phyloP scores from a whole-genome alignment of 768 basidiomycete genomes.

The Hericium erinaceus region DNA sequence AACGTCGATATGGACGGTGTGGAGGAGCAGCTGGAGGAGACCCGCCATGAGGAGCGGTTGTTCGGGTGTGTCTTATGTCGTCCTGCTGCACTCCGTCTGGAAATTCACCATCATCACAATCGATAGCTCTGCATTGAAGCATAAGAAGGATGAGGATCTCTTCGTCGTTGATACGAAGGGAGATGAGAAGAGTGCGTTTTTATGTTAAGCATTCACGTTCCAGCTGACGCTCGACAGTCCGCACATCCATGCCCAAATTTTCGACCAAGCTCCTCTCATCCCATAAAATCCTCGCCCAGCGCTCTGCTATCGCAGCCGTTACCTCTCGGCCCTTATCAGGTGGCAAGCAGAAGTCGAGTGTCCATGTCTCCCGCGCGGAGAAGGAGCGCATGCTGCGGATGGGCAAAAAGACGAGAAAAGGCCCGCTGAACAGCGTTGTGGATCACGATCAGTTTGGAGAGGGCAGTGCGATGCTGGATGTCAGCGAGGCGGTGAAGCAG shows the following conservation, averaged over 20 bases:
- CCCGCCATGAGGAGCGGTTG: conserved; percentile 74
- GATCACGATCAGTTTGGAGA: conserved; percentile 59
- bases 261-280: conserved; percentile 51
- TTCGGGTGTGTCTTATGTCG: conserved; percentile 49
- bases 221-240: conserved; percentile 33
- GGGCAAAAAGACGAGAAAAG: conserved; percentile 60
- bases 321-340: conserved; percentile 41
- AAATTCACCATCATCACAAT: not conserved
- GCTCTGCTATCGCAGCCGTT: conserved; percentile 84
- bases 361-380: conserved; percentile 47
- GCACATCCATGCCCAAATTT: conserved; percentile 47
- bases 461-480: conserved; percentile 54
- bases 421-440: conserved; percentile 62
- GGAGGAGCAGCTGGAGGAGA: conserved; percentile 64
- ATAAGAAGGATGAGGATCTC: conserved; percentile 61
- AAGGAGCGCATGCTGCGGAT: conserved; percentile 70
- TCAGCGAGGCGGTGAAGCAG: conserved; percentile 59
- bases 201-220: not conserved
- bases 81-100: not conserved
- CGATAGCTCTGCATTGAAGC: conserved; percentile 49
- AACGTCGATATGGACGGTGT: conserved; percentile 80
- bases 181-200: conserved; percentile 54
- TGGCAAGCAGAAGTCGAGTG: conserved; percentile 25
- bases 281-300: conserved; percentile 70
- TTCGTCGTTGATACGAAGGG: conserved; percentile 78